Percentiles rank a stretch among this genome's conserved stretches.
Conservation (phyloP, 768 basidiomycete species). For the button mushroom (Agaricus bisporus) region DNA sequence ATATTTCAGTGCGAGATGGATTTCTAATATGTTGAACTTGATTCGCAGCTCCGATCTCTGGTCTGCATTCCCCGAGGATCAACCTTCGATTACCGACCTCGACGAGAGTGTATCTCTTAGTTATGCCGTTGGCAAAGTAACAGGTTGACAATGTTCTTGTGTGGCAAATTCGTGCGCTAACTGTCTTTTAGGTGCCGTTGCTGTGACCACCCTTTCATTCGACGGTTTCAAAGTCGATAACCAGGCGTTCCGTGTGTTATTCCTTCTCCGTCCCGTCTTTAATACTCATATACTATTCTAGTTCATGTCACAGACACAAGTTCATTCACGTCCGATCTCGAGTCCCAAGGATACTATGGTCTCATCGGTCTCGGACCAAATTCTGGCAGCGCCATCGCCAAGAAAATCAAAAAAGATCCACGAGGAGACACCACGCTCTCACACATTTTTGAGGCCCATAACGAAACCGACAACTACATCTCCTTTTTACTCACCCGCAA, state of each 20-base stretch:
- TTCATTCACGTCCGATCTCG: constrained; percentile 56
- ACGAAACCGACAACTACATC: constrained; percentile 55
- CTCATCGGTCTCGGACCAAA: constrained; percentile 79
- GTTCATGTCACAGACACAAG: constrained; percentile 61
- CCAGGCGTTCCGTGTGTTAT: constrained; percentile 60
- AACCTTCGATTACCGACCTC: constrained; percentile 46
- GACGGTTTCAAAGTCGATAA: constrained; percentile 51
- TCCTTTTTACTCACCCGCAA: constrained; percentile 61
- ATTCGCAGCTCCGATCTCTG: constrained; percentile 64
- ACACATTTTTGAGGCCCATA: constrained; percentile 57
- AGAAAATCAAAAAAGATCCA: constrained; percentile 38
- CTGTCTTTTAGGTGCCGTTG: constrained; percentile 41
- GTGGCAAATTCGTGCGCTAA: not conserved
- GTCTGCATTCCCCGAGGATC: constrained; percentile 46
- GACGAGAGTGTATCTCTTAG: constrained; percentile 50
- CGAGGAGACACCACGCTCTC: constrained; percentile 56
- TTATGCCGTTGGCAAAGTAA: constrained; percentile 66
- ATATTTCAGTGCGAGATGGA: not conserved
- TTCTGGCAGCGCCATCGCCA: constrained; percentile 55
- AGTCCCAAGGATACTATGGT: constrained; percentile 59
- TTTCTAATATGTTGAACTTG: not conserved
- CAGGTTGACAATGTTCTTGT: constrained; percentile 31
- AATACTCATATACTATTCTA: constrained; percentile 17
- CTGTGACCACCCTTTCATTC: constrained; percentile 45
- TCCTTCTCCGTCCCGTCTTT: not conserved